Conservation (phyloP, 2,329 filamentous ascomycete genomes). For the Drechslera avenae region DNA sequence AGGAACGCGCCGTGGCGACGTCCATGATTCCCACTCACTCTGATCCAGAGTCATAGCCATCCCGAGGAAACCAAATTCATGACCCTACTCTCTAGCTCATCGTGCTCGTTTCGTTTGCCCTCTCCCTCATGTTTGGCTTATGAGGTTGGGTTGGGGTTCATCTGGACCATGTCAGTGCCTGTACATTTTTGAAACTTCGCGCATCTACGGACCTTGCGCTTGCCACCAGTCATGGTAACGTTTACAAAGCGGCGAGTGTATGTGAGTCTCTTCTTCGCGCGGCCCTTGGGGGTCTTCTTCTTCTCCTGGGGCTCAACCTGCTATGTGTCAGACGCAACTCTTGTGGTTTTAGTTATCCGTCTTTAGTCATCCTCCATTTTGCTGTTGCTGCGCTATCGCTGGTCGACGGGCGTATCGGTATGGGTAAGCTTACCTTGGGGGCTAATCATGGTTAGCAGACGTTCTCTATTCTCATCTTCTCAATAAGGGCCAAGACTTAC, state of each 20-base stretch:
- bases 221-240: constrained; percentile 95
- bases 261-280: constrained; percentile 93
- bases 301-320: constrained; percentile 92
- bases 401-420: background rate
- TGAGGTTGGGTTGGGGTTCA: constrained; percentile 84
- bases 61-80: constrained; percentile 45
- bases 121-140: constrained; percentile 52
- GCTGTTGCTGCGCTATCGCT: background rate
- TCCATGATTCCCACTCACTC: constrained; percentile 42
- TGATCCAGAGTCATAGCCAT: constrained; percentile 50
- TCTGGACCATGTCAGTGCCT: constrained; percentile 55
- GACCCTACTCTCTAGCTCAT: constrained; percentile 42
- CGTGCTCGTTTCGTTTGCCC: constrained; percentile 37
- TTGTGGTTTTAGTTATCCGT: background rate
- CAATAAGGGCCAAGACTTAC: constrained; percentile 22
- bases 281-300: constrained; percentile 95
- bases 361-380: background rate
- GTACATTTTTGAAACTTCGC: background rate
- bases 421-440: constrained; percentile 31
- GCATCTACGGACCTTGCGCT: constrained; percentile 80
- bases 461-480: constrained; percentile 2
- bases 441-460: constrained; percentile 28
- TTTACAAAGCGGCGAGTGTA: constrained; percentile 99
- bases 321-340: constrained; percentile 33
- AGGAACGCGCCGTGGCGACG: constrained; percentile 37